Percentiles rank a stretch among this genome's conserved stretches.
Conservation (phyloP, 306 rosid genomes). For the Medicago truncatula region DNA sequence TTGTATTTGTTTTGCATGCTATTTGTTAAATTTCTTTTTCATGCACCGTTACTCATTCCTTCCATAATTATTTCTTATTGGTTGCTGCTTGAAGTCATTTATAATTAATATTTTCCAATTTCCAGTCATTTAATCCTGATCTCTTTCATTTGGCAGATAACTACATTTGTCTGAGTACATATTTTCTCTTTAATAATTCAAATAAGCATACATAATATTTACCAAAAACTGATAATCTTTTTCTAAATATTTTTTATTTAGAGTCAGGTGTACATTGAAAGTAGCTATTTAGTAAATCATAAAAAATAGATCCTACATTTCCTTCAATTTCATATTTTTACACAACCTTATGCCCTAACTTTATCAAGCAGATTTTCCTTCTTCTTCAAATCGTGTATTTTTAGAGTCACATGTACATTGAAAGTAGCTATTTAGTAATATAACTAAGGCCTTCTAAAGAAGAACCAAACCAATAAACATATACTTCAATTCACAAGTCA, state of each 20-base stretch:
- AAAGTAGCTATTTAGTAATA: slow-evolving; percentile 2
- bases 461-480: slow-evolving; percentile 29
- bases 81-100: not conserved
- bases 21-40: slow-evolving; percentile 1
- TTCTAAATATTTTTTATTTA: not conserved
- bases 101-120: not conserved
- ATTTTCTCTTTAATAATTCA: not conserved
- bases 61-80: slow-evolving; percentile 2
- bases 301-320: not conserved
- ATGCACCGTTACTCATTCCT: not conserved
- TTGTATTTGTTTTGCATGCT: slow-evolving; percentile 4
- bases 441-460: slow-evolving; percentile 27
- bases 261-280: no score
- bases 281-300: slow-evolving; percentile 19
- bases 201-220: not conserved
- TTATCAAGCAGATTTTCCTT: not conserved
- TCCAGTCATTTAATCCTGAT: not conserved
- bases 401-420: not conserved
- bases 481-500: slow-evolving; percentile 30
- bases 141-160: slow-evolving; percentile 9
- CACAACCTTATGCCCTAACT: not conserved
- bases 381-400: not conserved
- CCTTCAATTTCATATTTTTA: slow-evolving; percentile 9
- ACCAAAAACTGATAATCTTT: not conserved
- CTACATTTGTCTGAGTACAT: slow-evolving; percentile 5